phyloP scores from a whole-genome alignment of 305 asterid genomes.

The Stenogyne calaminthoides region DNA sequence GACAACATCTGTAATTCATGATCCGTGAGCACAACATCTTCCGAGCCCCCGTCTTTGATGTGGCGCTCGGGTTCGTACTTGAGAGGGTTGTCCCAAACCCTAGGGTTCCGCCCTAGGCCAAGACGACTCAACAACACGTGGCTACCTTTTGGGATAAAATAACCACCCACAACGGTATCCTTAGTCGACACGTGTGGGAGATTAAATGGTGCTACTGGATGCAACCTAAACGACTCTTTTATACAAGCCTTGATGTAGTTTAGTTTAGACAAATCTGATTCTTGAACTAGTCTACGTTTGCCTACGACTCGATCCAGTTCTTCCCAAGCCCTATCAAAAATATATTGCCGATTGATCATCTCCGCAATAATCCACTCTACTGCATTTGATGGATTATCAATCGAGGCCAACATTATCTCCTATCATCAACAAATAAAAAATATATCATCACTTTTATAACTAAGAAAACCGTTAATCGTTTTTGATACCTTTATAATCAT shows the following conservation, averaged over 20 bases:
- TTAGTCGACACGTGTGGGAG: too few relatives aligned
- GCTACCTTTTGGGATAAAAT: neutral
- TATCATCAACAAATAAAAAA: neutral
- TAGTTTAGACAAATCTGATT: neutral
- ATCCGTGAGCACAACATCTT: neutral
- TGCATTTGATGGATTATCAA: too few relatives aligned
- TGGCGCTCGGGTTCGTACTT: neutral
- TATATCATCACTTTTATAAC: too few relatives aligned
- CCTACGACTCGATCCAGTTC: neutral
- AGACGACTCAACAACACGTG: neutral
- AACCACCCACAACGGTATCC: too few relatives aligned
- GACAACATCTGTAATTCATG: neutral
- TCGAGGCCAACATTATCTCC: neutral
- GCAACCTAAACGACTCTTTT: too few relatives aligned
- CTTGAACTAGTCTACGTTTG: neutral
- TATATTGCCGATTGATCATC: neutral
- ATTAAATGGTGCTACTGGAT: too few relatives aligned
- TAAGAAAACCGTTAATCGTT: too few relatives aligned
- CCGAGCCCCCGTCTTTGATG: neutral
- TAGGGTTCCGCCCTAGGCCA: neutral
- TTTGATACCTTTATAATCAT: too few relatives aligned
- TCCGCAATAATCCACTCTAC: neutral
- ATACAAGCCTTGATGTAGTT: too few relatives aligned
- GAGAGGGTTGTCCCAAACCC: neutral
- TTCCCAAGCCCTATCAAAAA: neutral